phyloP scores from a whole-genome alignment of 352 stramenopile genomes.

The Pilasporangium apinafurcum region DNA sequence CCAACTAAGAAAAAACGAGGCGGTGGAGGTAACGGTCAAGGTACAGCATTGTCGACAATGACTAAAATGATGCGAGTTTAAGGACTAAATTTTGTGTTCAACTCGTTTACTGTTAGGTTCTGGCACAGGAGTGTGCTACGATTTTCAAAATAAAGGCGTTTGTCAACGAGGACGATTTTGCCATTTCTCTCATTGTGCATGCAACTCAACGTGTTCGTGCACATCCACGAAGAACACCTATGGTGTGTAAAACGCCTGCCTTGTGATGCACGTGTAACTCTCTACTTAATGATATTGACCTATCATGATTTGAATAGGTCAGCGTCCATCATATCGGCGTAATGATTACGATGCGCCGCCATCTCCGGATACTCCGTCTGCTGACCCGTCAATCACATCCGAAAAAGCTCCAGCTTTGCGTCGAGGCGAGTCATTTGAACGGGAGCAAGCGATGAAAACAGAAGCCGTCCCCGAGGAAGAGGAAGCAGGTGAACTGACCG shows the following conservation, averaged over 20 bases:
- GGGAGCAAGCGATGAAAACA: conserved; percentile 26
- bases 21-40: not conserved
- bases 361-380: conserved; percentile 33
- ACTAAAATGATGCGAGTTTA: conserved; percentile 7
- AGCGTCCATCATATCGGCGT: conserved; percentile 72
- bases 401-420: conserved; percentile 38
- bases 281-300: not conserved
- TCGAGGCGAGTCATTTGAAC: conserved; percentile 38
- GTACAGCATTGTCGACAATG: conserved; percentile 7
- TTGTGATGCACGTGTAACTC: no score
- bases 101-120: conserved; percentile 9
- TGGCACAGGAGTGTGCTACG: conserved; percentile 81
- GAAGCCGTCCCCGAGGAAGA: conserved; percentile 41
- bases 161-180: conserved; percentile 80
- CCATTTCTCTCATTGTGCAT: conserved; percentile 85
- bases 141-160: conserved; percentile 86
- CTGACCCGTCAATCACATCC: conserved; percentile 17
- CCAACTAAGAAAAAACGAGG: conserved; percentile 67
- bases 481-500: conserved; percentile 61
- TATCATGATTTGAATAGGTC: conserved; percentile 24
- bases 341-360: conserved; percentile 79
- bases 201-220: conserved; percentile 81
- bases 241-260: conserved; percentile 22
- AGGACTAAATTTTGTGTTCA: not conserved
- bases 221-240: conserved; percentile 82